phyloP scores from a whole-genome alignment of 805 yeast species.

The Metschnikowia arizonensis region DNA sequence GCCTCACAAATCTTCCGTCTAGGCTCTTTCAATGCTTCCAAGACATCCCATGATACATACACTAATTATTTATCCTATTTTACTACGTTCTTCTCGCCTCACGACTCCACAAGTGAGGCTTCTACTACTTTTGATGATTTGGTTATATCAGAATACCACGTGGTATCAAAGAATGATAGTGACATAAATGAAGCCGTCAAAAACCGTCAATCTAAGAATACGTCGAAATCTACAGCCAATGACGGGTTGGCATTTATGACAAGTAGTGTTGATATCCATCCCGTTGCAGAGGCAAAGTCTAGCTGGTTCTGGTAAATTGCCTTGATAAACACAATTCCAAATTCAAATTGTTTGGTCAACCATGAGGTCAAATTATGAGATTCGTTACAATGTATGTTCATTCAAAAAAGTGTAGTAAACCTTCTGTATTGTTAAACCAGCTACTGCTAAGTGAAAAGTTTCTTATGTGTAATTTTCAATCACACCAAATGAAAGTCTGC shows the following conservation, averaged over 20 bases:
- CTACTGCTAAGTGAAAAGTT: background rate
- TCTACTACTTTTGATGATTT: background rate
- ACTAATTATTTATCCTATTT: background rate
- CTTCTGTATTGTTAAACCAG: background rate
- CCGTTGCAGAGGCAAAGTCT: background rate
- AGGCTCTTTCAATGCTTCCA: background rate
- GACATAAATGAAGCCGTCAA: background rate
- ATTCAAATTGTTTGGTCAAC: background rate
- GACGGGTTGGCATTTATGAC: background rate
- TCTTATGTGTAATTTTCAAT: background rate
- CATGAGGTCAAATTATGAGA: background rate
- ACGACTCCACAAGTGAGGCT: background rate
- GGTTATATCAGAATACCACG: constrained; percentile 37
- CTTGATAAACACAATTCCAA: background rate
- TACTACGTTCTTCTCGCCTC: background rate
- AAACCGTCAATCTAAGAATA: background rate
- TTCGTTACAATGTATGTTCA: background rate
- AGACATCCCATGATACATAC: background rate
- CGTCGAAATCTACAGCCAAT: too few species aligned
- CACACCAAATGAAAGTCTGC: background rate
- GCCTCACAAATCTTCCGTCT: background rate
- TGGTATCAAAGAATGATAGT: constrained; percentile 25
- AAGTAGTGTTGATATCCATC: background rate
- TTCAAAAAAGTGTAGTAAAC: background rate
- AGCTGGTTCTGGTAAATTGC: constrained; percentile 3